Evolutionary conservation across 371 early-diverging fungal genomes (phyloP), one percentile per base, ranked within the genome.

Genomic region (Cokeromyces recurvatus): DNA sequence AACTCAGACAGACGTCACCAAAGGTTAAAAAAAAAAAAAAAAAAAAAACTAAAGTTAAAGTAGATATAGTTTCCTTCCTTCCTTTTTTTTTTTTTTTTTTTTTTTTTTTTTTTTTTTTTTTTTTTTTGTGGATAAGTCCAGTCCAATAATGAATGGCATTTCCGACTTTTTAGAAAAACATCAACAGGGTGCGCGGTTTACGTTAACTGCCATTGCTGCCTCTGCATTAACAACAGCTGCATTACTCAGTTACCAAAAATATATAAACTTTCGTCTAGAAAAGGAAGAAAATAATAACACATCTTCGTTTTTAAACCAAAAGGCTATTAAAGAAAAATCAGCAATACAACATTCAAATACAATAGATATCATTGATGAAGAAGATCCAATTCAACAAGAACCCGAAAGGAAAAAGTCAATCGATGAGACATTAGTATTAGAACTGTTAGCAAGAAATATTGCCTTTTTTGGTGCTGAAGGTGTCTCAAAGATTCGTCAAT

Each of bases 401-500:
- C 32, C 31, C 9, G 42, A 42, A 31, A n/a, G n/a, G n/a, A n/a
- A n/a, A n/a, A n/a, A 38, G 17, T 0, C 41, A 43, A 48, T 58
- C 43, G 83, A 87, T 39, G 90, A 90, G 51, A 64, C 79, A 1
- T 70, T 94, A 5, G 75, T 93, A 10, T 64, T 82, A 12, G 97
- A 97, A 55, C 91, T 95, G 55, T 61, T 96, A 35, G 72, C 94
- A 1, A 75, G 94, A 31, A 94, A 94, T 66, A 85, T 84, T 57
- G 86, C 86, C 1, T 97, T 97, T 53, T 68, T 97, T 34, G 97
- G 96, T 5, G 79, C 86, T 22, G 87, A 88, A n/a, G 86, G 87
- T 8, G 74, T 89, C 35, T 53, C 66, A 1, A 66, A 73, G 43
- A 59, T 92, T 10, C 78, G 84, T 19, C 58, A 74, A 11, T 67